Conservation (phyloP, 2,329 filamentous ascomycete genomes). For the Bipolaris zeicola region DNA sequence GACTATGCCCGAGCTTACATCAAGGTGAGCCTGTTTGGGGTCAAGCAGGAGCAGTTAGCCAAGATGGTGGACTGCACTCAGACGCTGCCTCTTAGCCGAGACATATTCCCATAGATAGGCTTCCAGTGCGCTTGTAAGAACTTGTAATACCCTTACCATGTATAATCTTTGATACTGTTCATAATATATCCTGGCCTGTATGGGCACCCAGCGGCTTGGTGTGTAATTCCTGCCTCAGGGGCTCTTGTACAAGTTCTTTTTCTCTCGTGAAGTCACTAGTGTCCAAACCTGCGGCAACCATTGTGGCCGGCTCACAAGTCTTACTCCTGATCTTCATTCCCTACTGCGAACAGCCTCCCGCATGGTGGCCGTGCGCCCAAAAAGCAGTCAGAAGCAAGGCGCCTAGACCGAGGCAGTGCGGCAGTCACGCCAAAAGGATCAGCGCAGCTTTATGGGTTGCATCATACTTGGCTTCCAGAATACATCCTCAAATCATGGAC, state of each 20-base stretch:
- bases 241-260: background rate
- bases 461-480: background rate
- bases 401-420: background rate
- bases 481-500: background rate
- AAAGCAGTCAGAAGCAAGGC: background rate
- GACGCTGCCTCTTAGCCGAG: slow-evolving; percentile 33
- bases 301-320: background rate
- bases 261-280: background rate
- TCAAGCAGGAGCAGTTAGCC: slow-evolving; percentile 29
- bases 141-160: background rate
- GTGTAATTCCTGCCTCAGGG: too few species aligned
- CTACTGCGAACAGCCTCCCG: background rate
- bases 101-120: slow-evolving; percentile 5
- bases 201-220: background rate
- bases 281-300: background rate
- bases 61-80: slow-evolving; percentile 36
- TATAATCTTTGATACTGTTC: background rate
- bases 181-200: background rate
- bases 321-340: background rate
- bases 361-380: background rate
- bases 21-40: slow-evolving; percentile 38
- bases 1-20: slow-evolving; percentile 43
- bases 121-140: background rate
- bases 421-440: background rate
- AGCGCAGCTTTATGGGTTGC: background rate